phyloP scores from a whole-genome alignment of 305 asterid species.

The Plantago lanceolata region DNA sequence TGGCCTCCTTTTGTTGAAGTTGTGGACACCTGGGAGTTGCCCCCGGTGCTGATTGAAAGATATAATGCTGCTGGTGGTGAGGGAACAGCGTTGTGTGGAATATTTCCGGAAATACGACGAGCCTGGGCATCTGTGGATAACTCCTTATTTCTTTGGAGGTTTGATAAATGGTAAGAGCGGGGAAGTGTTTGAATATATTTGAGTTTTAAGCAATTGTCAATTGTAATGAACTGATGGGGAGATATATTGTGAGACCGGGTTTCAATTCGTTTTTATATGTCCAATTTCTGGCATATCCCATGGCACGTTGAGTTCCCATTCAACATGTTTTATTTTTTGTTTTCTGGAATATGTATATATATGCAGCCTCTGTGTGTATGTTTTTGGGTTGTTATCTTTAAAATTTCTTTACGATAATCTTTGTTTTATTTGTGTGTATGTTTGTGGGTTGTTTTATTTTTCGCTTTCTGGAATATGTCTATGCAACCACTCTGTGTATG shows the following conservation, averaged over 20 bases:
- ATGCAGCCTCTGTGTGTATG: too few relatives aligned
- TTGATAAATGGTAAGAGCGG: slow-evolving; percentile 73
- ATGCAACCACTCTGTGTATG: too few relatives aligned
- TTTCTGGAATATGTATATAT: too few relatives aligned
- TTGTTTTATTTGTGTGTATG: too few relatives aligned
- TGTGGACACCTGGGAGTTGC: slow-evolving; percentile 93
- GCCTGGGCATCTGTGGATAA: slow-evolving; percentile 99
- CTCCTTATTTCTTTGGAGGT: slow-evolving; percentile 90
- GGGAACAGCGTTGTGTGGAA: slow-evolving; percentile 95
- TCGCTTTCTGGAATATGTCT: too few relatives aligned
- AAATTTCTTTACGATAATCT: too few relatives aligned
- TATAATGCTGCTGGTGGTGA: slow-evolving; percentile 94
- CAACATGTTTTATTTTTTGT: too few relatives aligned
- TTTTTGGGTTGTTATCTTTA: too few relatives aligned
- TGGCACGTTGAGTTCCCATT: too few relatives aligned
- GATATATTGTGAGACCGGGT: neutral
- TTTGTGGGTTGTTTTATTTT: too few relatives aligned
- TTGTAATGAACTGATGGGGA: neutral
- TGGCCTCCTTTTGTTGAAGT: slow-evolving; percentile 97
- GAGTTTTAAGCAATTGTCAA: neutral
- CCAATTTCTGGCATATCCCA: too few relatives aligned
- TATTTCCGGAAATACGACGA: slow-evolving; percentile 88
- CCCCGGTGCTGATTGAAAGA: slow-evolving; percentile 79
- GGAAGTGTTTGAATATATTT: neutral
- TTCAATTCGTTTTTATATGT: too few relatives aligned